These are phyloP conservation scores for Mariannaea elegans DNA, from an alignment of 2,329 filamentous ascomycete genomes.

Conservation along the genomic window DNA sequence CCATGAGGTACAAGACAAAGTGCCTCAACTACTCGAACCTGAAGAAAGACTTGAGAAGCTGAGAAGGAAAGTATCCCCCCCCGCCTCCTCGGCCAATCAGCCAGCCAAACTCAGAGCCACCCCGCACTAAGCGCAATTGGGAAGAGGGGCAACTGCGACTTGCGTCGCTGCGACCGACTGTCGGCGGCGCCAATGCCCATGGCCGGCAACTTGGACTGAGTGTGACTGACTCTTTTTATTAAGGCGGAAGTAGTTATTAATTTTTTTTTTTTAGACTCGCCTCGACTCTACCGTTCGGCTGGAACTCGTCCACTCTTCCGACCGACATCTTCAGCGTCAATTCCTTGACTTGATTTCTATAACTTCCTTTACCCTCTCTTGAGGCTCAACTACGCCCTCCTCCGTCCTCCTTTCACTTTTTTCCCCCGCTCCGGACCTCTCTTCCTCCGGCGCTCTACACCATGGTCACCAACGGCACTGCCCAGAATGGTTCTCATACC, in stretches of 20 bases:
- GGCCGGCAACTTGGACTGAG: background rate
- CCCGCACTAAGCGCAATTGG: constrained; percentile 42
- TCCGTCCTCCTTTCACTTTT: constrained; percentile 1
- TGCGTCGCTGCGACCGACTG: constrained; percentile 23
- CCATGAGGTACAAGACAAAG: background rate
- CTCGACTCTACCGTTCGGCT: background rate
- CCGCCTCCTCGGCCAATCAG: no score
- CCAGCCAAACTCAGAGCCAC: constrained; percentile 21
- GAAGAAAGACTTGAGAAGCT: no score
- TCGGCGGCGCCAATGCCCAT: constrained; percentile 22
- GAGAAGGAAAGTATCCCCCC: no score
- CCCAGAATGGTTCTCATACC: constrained; percentile 51
- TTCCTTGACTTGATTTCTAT: background rate
- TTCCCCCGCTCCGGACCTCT: background rate
- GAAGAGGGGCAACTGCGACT: constrained; percentile 30
- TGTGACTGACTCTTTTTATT: constrained; percentile 10
- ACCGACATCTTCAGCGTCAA: background rate
- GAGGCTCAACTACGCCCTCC: background rate
- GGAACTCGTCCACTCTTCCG: background rate
- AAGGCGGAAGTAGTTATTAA: background rate
- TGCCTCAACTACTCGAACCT: background rate
- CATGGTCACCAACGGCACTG: constrained; percentile 54
- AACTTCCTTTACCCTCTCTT: background rate
- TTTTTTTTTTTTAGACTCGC: constrained; percentile 11
- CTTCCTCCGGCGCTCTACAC: constrained; percentile 20